Evolutionary conservation across 192 early-diverging fungal species (phyloP).

Genomic region (Gamsiella multidivaricata): DNA sequence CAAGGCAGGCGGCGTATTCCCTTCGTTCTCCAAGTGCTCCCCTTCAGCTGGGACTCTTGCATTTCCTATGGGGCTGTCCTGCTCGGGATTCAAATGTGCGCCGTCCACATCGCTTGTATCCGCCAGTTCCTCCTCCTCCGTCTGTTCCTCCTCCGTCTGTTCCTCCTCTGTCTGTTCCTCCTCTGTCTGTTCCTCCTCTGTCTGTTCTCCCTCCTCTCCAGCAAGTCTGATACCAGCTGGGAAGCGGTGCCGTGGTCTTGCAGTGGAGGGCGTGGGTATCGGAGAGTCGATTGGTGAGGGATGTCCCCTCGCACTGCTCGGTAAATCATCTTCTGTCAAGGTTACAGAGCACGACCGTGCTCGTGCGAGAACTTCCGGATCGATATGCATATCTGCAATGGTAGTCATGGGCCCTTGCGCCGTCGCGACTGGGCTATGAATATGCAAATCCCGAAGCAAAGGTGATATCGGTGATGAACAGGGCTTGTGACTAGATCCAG

Average conservation of each 20-base stretch:
- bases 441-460: conserved; percentile 30
- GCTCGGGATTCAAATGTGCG: no score
- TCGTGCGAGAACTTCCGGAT: conserved; percentile 22
- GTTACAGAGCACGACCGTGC: conserved; percentile 26
- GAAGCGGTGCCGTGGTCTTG: conserved; percentile 42
- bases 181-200: conserved; percentile 15
- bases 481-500: not conserved
- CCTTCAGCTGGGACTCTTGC: no score
- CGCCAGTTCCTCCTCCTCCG: no score
- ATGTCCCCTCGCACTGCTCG: not conserved
- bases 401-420: conserved; percentile 23
- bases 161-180: not conserved
- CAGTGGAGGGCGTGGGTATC: conserved; percentile 50
- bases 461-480: conserved; percentile 12
- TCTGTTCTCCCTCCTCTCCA: conserved; percentile 11
- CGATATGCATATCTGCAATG: conserved; percentile 38
- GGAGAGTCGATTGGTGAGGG: conserved; percentile 46
- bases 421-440: conserved; percentile 27
- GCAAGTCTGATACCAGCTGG: conserved; percentile 33
- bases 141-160: not conserved
- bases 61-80: no score
- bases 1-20: no score
- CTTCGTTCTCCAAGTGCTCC: no score
- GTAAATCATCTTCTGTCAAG: conserved; percentile 29
- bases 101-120: no score